A percentile compares a stretch with the other conserved stretches of the same genome.
phyloP scores from a whole-genome alignment of 108 stramenopile genomes.

The Skeletonema grethae region DNA sequence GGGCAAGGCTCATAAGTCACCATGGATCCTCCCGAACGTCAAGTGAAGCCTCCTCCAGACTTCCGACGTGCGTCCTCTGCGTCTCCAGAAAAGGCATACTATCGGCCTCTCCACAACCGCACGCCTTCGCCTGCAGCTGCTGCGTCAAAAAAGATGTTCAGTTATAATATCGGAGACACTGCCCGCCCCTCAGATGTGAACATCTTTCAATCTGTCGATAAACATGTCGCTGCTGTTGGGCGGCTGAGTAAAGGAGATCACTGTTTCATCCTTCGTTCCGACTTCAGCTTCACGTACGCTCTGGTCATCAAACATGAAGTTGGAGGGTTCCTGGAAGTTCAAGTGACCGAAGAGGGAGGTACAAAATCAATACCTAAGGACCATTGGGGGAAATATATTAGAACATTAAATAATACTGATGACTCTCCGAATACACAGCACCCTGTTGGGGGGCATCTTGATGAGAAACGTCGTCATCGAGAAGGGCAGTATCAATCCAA shows the following conservation, averaged over 20 bases:
- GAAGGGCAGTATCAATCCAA: not conserved
- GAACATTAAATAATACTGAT: not conserved
- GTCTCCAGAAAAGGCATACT: not conserved
- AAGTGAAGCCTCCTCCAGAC: not conserved
- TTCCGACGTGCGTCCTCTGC: not conserved
- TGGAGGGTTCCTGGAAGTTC: not conserved
- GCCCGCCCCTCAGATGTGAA: not conserved
- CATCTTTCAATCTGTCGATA: not conserved
- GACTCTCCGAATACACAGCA: not conserved
- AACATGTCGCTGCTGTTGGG: not conserved
- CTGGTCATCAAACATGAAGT: not conserved
- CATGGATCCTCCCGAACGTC: not conserved
- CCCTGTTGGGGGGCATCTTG: not conserved
- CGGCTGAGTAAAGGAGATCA: not conserved
- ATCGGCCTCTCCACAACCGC: not conserved
- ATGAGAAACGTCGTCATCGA: no score
- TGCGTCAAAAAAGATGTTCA: not conserved
- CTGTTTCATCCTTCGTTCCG: not conserved
- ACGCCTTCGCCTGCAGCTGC: not conserved
- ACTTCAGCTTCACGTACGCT: constrained; percentile 1
- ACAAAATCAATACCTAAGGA: not conserved
- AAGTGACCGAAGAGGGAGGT: not conserved
- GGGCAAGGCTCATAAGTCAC: no score
- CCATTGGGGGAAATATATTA: not conserved
- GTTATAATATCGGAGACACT: not conserved